Conservation (phyloP, 441 rosid species). For the Hura crepitans region DNA sequence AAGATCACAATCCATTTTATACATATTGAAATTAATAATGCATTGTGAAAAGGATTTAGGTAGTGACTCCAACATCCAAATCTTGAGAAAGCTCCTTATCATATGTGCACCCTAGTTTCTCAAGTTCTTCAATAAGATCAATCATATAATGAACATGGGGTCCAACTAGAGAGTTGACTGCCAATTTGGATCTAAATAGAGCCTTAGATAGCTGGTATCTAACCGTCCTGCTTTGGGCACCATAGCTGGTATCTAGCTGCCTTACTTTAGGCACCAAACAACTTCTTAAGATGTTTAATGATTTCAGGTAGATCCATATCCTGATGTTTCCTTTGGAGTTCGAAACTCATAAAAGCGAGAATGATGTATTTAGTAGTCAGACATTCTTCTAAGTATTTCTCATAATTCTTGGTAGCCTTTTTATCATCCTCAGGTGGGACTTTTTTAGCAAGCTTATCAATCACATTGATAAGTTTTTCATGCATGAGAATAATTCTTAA, state of each 20-base stretch:
- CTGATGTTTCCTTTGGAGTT: not conserved
- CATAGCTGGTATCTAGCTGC: not conserved
- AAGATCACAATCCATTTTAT: not conserved
- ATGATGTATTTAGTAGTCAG: not conserved
- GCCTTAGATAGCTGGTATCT: not conserved
- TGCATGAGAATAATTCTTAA: not conserved
- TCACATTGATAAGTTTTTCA: not conserved
- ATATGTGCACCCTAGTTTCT: not conserved
- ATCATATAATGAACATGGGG: not conserved
- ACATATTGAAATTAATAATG: not conserved
- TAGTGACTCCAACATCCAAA: not conserved
- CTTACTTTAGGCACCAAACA: not conserved
- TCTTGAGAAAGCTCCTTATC: not conserved
- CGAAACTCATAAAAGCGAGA: not conserved
- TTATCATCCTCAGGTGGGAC: not conserved
- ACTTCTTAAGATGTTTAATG: not conserved
- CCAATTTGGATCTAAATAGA: not conserved
- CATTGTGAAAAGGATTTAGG: not conserved
- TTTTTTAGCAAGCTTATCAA: not conserved
- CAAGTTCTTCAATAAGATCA: not conserved
- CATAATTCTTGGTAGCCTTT: not conserved
- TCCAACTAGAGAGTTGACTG: not conserved
- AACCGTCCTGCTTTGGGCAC: not conserved
- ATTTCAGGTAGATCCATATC: not conserved
- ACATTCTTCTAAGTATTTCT: not conserved